A percentile compares a stretch with the other conserved stretches of the same genome.
Conservation (phyloP, 495 filamentous ascomycete genomes). For the Lentithecium fluviatile region DNA sequence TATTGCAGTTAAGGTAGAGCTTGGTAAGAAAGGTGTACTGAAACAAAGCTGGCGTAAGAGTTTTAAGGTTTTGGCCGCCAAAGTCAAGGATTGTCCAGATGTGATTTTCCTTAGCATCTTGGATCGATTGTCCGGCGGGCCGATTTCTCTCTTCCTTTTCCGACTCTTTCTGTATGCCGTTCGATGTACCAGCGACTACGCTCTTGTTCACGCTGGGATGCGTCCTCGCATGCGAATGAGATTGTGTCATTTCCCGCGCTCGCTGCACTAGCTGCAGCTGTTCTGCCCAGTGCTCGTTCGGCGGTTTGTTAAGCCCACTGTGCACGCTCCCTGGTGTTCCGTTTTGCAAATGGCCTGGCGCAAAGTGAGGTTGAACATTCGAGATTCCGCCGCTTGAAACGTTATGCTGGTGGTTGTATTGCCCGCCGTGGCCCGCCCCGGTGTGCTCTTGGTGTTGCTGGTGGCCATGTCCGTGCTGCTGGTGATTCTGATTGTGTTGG, state of each 20-base stretch:
- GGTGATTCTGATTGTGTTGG: constrained; percentile 41
- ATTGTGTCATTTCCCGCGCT: constrained; percentile 60
- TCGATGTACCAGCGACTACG: constrained; percentile 56
- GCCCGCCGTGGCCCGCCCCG: constrained; percentile 48
- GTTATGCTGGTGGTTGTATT: constrained; percentile 71
- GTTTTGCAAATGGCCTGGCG: constrained; percentile 71
- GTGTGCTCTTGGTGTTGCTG: constrained; percentile 76
- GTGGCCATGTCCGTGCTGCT: constrained; percentile 58
- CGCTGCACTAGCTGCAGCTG: constrained; percentile 78
- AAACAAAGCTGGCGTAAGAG: constrained; percentile 75
- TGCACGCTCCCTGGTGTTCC: constrained; percentile 62
- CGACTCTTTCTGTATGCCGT: constrained; percentile 63
- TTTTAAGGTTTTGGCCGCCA: constrained; percentile 86
- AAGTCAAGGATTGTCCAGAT: constrained; percentile 91
- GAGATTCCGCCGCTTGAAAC: constrained; percentile 74
- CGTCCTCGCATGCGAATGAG: constrained; percentile 66
- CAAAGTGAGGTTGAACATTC: constrained; percentile 72
- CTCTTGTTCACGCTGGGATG: constrained; percentile 50
- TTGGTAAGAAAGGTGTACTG: constrained; percentile 77
- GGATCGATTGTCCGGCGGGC: constrained; percentile 49
- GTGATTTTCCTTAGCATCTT: constrained; percentile 57
- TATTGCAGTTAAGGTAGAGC: constrained; percentile 89
- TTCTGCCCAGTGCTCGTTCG: constrained; percentile 83
- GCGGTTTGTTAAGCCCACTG: constrained; percentile 56
- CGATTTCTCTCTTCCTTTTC: constrained; percentile 62